Conservation (phyloP, 306 rosid genomes). For the Gleditsia sinensis region DNA sequence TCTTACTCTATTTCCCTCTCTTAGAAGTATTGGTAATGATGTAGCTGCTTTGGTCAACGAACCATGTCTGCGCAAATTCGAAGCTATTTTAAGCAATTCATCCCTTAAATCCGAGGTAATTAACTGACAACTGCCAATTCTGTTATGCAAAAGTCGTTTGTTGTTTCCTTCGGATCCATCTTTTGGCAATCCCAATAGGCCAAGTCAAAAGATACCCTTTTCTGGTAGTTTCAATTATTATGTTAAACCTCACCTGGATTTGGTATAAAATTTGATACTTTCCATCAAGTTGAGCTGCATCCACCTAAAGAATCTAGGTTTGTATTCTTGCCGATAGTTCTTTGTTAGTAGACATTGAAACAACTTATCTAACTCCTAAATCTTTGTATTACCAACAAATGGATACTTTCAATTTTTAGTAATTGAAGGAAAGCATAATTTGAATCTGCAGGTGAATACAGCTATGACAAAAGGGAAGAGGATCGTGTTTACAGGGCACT, state of each 20-base stretch:
- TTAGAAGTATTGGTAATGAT: conserved; percentile 68
- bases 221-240: conserved; percentile 14
- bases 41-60: conserved; percentile 55
- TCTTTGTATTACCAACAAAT: not conserved
- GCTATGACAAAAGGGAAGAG: conserved; percentile 37
- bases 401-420: not conserved
- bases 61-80: conserved; percentile 52
- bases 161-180: not conserved
- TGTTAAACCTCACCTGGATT: not conserved
- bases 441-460: conserved; percentile 52
- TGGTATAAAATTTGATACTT: not conserved
- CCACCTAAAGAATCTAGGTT: too few species aligned
- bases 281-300: too few species aligned
- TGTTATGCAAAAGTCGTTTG: not conserved
- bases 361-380: too few species aligned
- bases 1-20: conserved; percentile 46
- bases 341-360: too few species aligned
- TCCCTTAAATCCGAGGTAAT: conserved; percentile 46
- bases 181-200: not conserved
- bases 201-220: not conserved
- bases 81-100: conserved; percentile 2
- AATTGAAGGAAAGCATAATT: not conserved
- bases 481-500: conserved; percentile 75
- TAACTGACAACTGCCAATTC: not conserved
- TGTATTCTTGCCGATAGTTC: too few species aligned